Conservation (phyloP, 1,139 yeast species). For the Sugiyamaella castrensis region DNA sequence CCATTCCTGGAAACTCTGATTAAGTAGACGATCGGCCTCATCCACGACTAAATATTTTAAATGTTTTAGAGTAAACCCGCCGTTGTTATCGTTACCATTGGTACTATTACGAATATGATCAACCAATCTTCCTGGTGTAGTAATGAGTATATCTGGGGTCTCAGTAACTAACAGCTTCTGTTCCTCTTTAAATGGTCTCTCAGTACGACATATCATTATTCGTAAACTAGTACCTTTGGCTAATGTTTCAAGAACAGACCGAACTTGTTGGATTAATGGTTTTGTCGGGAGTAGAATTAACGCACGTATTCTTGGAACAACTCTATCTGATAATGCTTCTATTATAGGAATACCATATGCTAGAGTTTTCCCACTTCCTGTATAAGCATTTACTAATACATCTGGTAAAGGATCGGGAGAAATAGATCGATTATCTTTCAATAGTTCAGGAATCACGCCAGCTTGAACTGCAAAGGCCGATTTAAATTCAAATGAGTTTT, state of each 20-base stretch:
- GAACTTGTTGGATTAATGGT: constrained; percentile 82
- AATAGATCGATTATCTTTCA: constrained; percentile 49
- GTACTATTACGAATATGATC: constrained; percentile 59
- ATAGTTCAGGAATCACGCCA: constrained; percentile 56
- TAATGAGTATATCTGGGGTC: constrained; percentile 75
- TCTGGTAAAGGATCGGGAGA: constrained; percentile 56
- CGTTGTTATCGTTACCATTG: constrained; percentile 23
- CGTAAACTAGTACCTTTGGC: constrained; percentile 65
- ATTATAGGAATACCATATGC: constrained; percentile 86
- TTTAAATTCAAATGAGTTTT: constrained; percentile 42
- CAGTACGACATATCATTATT: constrained; percentile 49
- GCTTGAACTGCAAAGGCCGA: constrained; percentile 79
- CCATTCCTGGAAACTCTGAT: constrained; percentile 95
- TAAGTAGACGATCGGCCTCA: constrained; percentile 90
- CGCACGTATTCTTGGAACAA: constrained; percentile 73
- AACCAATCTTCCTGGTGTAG: constrained; percentile 93
- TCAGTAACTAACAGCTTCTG: constrained; percentile 43
- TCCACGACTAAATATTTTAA: constrained; percentile 77
- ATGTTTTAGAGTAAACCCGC: constrained; percentile 41
- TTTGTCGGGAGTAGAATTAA: constrained; percentile 85
- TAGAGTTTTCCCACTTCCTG: constrained; percentile 95
- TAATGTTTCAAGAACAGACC: constrained; percentile 56
- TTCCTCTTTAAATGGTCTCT: constrained; percentile 67
- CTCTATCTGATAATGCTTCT: constrained; percentile 58
- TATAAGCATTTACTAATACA: constrained; percentile 83